Percentiles rank a stretch among this genome's conserved stretches.
phyloP scores from a whole-genome alignment of 306 rosid species.

The Quercus alba region DNA sequence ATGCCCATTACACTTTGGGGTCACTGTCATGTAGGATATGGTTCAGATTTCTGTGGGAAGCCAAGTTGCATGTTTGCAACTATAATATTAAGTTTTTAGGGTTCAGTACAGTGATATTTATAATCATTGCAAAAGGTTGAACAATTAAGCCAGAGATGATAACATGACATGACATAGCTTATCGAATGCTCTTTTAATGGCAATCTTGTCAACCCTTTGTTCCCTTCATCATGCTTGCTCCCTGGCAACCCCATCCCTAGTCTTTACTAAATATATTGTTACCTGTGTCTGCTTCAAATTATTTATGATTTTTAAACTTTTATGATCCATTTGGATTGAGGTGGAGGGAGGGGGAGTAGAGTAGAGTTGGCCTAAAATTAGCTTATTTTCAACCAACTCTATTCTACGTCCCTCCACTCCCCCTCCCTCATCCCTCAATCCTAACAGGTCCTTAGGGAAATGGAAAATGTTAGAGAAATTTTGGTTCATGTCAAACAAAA shows the following conservation, averaged over 20 bases:
- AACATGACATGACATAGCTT: not conserved
- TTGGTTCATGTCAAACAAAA: not conserved
- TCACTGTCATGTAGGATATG: not conserved
- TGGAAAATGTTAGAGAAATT: not conserved
- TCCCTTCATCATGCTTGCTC: not conserved
- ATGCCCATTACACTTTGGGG: not conserved
- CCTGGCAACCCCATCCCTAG: not conserved
- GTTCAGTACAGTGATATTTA: too few species aligned
- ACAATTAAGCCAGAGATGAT: not conserved
- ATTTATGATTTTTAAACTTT: not conserved
- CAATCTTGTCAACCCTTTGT: not conserved
- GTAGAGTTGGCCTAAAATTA: too few species aligned
- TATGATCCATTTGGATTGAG: too few species aligned
- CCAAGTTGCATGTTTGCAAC: not conserved
- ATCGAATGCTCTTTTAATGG: not conserved
- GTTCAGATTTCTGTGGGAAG: not conserved
- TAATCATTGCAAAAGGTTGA: too few species aligned
- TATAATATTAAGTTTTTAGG: not conserved
- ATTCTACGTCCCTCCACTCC: too few species aligned
- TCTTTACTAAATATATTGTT: not conserved
- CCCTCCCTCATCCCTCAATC: too few species aligned
- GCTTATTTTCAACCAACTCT: too few species aligned
- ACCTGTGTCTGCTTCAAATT: not conserved
- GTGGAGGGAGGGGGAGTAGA: too few species aligned
- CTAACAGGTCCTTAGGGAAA: not conserved